phyloP scores from a whole-genome alignment of 2,329 filamentous ascomycete species.

The Seiridium cupressi region DNA sequence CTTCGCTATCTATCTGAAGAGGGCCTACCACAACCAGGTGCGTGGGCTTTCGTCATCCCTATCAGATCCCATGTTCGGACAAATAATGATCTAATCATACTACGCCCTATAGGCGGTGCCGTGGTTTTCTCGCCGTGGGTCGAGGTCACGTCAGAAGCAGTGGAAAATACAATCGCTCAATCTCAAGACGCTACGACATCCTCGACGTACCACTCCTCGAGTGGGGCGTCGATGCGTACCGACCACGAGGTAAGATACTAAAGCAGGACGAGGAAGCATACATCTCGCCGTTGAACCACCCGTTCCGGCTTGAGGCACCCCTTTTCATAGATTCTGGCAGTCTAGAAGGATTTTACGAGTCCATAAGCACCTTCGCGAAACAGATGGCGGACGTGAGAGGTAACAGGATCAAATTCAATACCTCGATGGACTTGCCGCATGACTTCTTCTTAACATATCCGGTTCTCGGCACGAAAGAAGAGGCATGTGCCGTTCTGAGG shows the following conservation, averaged over 20 bases:
- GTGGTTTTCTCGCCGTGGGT: constrained; percentile 20
- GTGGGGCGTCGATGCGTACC: constrained; percentile 19
- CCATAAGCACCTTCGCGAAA: constrained; percentile 14
- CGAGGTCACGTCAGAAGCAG: constrained; percentile 13
- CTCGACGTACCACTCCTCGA: constrained; percentile 16
- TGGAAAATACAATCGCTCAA: constrained; percentile 4
- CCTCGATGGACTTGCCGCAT: constrained; percentile 13
- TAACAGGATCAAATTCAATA: constrained; percentile 13
- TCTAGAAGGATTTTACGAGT: constrained; percentile 15
- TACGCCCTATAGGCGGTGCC: constrained; percentile 11
- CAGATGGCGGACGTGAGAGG: constrained; percentile 15
- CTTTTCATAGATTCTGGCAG: constrained; percentile 17
- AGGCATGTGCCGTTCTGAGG: constrained; percentile 7
- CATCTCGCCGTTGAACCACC: constrained; percentile 20
- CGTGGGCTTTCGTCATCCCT: constrained; percentile 1
- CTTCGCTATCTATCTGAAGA: constrained; percentile 15
- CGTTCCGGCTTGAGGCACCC: constrained; percentile 16
- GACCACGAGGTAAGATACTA: constrained; percentile 7
- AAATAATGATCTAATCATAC: neutral
- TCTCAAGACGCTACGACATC: constrained; percentile 11
- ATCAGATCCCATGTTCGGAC: neutral
- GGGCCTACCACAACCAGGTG: constrained; percentile 14
- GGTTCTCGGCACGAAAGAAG: constrained; percentile 3
- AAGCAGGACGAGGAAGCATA: constrained; percentile 11
- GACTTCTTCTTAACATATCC: constrained; percentile 10